A percentile compares a stretch with the other conserved stretches of the same genome.
phyloP scores from a whole-genome alignment of 2,329 filamentous ascomycete genomes.

The Plectosphaerella cucumerina region DNA sequence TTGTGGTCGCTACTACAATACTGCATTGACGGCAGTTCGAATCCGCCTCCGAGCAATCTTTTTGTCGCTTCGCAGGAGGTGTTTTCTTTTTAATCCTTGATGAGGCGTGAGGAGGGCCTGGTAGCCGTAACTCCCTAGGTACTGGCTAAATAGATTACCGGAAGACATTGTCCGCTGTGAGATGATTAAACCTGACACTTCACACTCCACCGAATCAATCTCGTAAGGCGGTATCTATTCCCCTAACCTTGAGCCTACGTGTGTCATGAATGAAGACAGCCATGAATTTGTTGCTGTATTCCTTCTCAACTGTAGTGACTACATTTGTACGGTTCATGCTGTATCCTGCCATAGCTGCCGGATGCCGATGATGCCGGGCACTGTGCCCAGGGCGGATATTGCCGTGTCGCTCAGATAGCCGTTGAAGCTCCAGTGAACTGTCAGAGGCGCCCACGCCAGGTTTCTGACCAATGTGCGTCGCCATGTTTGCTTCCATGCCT shows the following conservation, averaged over 20 bases:
- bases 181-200: no score
- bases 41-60: constrained; percentile 1
- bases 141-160: no score
- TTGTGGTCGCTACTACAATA: constrained; percentile 2
- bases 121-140: no score
- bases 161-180: no score
- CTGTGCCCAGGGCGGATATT: constrained; percentile 36
- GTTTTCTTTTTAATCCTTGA: not conserved
- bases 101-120: no score
- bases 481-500: constrained; percentile 48
- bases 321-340: no score
- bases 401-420: constrained; percentile 44
- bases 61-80: not conserved
- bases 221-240: no score
- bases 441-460: constrained; percentile 74
- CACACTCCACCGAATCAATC: no score
- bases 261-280: no score
- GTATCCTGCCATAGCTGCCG: constrained; percentile 39
- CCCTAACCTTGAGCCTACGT: no score
- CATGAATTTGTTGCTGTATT: no score
- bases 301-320: not conserved
- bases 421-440: constrained; percentile 73
- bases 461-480: constrained; percentile 66
- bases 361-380: constrained; percentile 42
- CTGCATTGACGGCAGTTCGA: constrained; percentile 3